Evolutionary conservation across 78 protist genomes (phyloP), one percentile per base, ranked within the genome.

Genomic region (Emiliania huxleyi): DNA sequence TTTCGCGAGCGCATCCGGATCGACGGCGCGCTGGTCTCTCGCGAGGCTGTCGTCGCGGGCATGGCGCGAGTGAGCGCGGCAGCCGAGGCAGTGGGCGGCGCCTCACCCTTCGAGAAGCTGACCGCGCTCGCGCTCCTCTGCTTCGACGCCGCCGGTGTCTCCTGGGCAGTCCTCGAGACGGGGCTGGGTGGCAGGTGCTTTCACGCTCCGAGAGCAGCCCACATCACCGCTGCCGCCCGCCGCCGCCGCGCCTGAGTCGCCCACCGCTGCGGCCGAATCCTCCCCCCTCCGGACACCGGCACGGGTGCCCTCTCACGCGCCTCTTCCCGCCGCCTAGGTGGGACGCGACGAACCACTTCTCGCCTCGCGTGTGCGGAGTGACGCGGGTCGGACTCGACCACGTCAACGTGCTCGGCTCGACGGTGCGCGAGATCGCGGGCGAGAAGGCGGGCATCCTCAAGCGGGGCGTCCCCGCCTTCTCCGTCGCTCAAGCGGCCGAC

Each of bases 361-460:
- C 0, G 87, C 94, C 96, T 0, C 89, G 40, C 33, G 89, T 81
- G 19, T 44, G 52, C 23, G 89, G 89, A 52, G 6, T 94, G 38
- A 75, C 93, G 23, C 55, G 96, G 21, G 29, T 97, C 1, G 98
- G 98, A 0, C 69, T 79, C n/a, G 98, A 97, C 46, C 97, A 96
- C 94, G 49, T 93, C 91, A 91, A 91, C 75, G 93, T 97, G 26
- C 91, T 97, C 25, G 98, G 98, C 4, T 25, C 94, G 77, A 96
- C 98, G n/a, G 35, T 97, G 1, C n/a, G 43, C 11, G 90, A 92
- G 45, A 97, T 97, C 43, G 98, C 98, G 0, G 11, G 3, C 3
- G 97, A 97, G 37, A 97, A 97, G 55, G 97, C 98, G 33, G 98
- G 98, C 25, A 97, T 97, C 38, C 75, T 94, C 23, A 81, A 81